Conservation (phyloP, 2,329 filamentous ascomycete genomes). For the Ophiosphaerella herpotricha region DNA sequence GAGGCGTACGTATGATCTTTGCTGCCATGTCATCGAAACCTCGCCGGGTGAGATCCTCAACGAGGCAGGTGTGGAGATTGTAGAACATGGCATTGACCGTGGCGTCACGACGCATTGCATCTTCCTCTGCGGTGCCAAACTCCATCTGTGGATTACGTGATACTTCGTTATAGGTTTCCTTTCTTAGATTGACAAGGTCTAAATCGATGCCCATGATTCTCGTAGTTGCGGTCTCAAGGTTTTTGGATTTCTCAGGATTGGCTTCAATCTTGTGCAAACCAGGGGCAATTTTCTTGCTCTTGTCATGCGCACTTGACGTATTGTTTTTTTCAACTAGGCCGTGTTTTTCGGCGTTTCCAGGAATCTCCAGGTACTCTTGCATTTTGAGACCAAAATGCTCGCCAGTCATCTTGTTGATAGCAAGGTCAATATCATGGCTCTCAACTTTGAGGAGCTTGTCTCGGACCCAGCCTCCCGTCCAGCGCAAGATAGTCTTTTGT, state of each 20-base stretch:
- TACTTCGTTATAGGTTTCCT: slow-evolving; percentile 87
- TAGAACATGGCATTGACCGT: slow-evolving; percentile 97
- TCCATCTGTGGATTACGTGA: slow-evolving; percentile 91
- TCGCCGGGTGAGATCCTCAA: slow-evolving; percentile 82
- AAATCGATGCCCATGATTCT: slow-evolving; percentile 85
- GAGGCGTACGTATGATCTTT: slow-evolving; percentile 78
- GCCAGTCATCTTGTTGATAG: slow-evolving; percentile 85
- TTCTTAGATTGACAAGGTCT: slow-evolving; percentile 91
- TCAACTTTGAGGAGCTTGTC: slow-evolving; percentile 76
- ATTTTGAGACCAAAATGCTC: slow-evolving; percentile 73
- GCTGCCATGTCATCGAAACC: slow-evolving; percentile 76
- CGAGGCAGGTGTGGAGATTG: slow-evolving; percentile 76
- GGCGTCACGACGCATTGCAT: slow-evolving; percentile 86
- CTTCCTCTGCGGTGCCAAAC: slow-evolving; percentile 89
- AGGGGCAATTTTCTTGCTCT: slow-evolving; percentile 64
- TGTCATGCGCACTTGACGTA: slow-evolving; percentile 46
- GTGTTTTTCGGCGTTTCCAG: slow-evolving; percentile 66
- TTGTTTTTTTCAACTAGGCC: slow-evolving; percentile 49
- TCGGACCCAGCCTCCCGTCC: slow-evolving; percentile 86
- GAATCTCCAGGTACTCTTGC: slow-evolving; percentile 67
- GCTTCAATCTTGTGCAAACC: slow-evolving; percentile 85
- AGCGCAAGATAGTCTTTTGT: slow-evolving; percentile 65
- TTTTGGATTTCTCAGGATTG: slow-evolving; percentile 96
- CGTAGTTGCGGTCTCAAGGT: slow-evolving; percentile 88
- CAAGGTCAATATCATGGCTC: slow-evolving; percentile 83